A percentile compares a stretch with the other conserved stretches of the same genome.
phyloP scores from a whole-genome alignment of 2,329 filamentous ascomycete species.

The Lasiodiplodia hormozganensis region DNA sequence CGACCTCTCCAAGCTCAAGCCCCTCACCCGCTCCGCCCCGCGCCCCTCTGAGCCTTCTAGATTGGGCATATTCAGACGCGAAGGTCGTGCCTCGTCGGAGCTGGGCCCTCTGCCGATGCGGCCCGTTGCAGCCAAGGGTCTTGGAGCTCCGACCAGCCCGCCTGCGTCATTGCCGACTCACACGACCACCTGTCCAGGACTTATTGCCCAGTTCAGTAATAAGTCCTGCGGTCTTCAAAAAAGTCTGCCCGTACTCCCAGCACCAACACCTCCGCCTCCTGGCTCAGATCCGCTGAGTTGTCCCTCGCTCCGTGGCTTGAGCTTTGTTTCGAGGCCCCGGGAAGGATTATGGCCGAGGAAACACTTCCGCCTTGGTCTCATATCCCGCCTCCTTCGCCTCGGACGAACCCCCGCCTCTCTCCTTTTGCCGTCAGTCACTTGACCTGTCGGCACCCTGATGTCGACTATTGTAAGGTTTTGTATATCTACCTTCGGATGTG shows the following conservation, averaged over 20 bases:
- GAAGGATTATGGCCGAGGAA: not conserved
- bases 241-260: not conserved
- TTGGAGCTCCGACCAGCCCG: constrained; percentile 1
- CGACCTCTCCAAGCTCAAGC: not conserved
- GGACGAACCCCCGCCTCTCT: not conserved
- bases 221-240: not conserved
- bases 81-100: not conserved
- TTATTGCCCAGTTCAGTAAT: not conserved
- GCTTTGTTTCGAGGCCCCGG: not conserved
- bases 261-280: not conserved
- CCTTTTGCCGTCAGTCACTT: not conserved
- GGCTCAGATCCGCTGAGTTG: not conserved
- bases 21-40: not conserved
- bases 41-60: not conserved
- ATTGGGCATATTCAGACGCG: not conserved
- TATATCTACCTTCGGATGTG: not conserved
- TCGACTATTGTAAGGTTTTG: not conserved
- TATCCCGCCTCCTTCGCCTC: not conserved
- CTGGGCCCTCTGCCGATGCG: constrained; percentile 4
- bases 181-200: not conserved
- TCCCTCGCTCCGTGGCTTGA: not conserved
- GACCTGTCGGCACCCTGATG: not conserved
- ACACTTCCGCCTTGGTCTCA: not conserved
- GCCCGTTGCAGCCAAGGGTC: constrained; percentile 19
- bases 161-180: constrained; percentile 6